Percentiles rank a stretch among this genome's conserved stretches.
Evolutionary conservation across 2,329 filamentous ascomycete genomes (phyloP).

Genomic region (Mariannaea elegans): DNA sequence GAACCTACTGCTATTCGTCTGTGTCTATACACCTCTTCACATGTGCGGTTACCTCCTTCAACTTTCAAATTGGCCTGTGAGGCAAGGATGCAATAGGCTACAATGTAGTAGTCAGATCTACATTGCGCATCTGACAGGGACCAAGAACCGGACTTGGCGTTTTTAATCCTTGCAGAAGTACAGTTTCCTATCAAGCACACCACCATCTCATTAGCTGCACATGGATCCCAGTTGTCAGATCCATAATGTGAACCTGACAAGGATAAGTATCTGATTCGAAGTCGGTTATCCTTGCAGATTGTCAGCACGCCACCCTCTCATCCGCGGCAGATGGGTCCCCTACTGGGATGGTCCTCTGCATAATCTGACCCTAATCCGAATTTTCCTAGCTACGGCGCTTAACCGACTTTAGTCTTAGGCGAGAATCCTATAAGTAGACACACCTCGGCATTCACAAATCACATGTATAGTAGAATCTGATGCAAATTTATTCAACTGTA

Average conservation of each 20-base stretch:
- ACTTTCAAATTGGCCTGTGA: background rate
- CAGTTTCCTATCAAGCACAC: background rate
- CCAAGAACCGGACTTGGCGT: background rate
- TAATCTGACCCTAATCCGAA: background rate
- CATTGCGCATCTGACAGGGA: background rate
- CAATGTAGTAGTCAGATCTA: background rate
- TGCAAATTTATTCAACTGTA: background rate
- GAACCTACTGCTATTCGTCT: background rate
- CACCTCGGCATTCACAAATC: background rate
- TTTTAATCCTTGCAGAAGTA: background rate
- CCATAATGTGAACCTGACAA: background rate
- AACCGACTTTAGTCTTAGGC: background rate
- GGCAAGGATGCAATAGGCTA: background rate
- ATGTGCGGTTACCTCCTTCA: background rate
- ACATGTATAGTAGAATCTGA: background rate
- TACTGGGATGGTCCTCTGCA: background rate
- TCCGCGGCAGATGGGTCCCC: background rate
- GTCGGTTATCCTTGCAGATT: background rate
- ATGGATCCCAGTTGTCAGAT: background rate
- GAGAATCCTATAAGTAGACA: background rate
- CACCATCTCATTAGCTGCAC: background rate
- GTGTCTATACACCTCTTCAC: background rate
- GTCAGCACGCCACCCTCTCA: background rate
- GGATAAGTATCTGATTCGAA: background rate
- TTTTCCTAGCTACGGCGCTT: background rate